Percentiles rank a stretch among this genome's conserved stretches.
Evolutionary conservation across 345 rosid genomes (phyloP).

Genomic region (Heritiera littoralis): DNA sequence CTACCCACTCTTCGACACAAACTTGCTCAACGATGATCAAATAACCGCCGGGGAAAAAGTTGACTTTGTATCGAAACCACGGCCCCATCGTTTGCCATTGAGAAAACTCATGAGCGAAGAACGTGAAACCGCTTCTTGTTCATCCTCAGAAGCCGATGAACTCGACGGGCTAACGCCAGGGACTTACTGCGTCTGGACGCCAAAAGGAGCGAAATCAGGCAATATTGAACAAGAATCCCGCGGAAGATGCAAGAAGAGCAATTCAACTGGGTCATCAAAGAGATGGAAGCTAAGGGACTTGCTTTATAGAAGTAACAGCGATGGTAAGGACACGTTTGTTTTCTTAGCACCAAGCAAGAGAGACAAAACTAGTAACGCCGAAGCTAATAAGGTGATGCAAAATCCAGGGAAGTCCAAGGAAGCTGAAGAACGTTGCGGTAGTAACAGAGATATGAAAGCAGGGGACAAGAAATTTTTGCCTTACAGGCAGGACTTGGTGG

Average conservation of each 20-base stretch:
- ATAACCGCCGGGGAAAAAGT: constrained; percentile 27
- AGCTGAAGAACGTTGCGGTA: constrained; percentile 19
- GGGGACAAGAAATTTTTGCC: constrained; percentile 53
- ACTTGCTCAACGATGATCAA: constrained; percentile 6
- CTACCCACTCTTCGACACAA: constrained; percentile 41
- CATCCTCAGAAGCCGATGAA: constrained; percentile 64
- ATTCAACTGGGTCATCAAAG: constrained; percentile 59
- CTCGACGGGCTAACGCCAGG: constrained; percentile 48
- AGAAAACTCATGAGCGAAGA: constrained; percentile 59
- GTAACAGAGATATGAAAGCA: constrained; percentile 25
- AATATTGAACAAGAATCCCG: constrained; percentile 24
- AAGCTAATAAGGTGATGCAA: constrained; percentile 14
- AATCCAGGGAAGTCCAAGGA: background rate
- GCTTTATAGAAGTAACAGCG: constrained; percentile 52
- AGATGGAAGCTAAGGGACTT: constrained; percentile 71
- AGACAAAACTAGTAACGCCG: background rate
- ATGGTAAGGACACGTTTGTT: constrained; percentile 51
- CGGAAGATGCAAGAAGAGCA: constrained; percentile 51
- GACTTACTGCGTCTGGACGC: constrained; percentile 73
- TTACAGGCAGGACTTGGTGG: constrained; percentile 50
- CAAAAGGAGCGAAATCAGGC: constrained; percentile 28
- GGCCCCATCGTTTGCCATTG: constrained; percentile 40
- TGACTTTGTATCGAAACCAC: background rate
- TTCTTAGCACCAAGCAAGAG: constrained; percentile 41
- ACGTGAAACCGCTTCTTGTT: constrained; percentile 44